Conservation (phyloP, 2,329 filamentous ascomycete genomes). For the Aspergillus amoenus region DNA sequence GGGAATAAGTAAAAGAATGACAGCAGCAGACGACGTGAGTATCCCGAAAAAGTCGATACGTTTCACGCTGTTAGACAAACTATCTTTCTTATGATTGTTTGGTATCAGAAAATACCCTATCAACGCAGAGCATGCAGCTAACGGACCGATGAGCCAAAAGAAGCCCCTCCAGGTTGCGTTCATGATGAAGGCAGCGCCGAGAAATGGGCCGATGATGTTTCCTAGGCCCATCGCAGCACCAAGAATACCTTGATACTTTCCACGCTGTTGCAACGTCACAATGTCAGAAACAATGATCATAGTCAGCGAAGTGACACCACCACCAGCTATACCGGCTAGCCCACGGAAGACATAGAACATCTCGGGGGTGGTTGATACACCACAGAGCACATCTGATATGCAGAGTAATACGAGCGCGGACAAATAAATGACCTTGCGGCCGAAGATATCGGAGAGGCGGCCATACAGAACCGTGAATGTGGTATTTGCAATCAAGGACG, state of each 20-base stretch:
- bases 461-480: constrained; percentile 66
- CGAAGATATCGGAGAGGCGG: constrained; percentile 61
- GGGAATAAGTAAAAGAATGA: constrained; percentile 64
- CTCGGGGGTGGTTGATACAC: constrained; percentile 54
- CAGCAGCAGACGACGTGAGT: constrained; percentile 53
- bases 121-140: constrained; percentile 48
- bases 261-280: constrained; percentile 58
- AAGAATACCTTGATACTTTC: constrained; percentile 54
- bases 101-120: constrained; percentile 54
- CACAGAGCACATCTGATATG: constrained; percentile 60
- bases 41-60: constrained; percentile 60
- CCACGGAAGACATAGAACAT: constrained; percentile 64
- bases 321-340: constrained; percentile 60
- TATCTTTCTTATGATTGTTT: constrained; percentile 49
- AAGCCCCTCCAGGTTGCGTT: constrained; percentile 46
- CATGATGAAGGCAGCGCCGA: constrained; percentile 48
- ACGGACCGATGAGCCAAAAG: constrained; percentile 54
- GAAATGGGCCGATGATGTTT: constrained; percentile 49
- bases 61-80: constrained; percentile 35
- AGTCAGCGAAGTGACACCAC: constrained; percentile 58
- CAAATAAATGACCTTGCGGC: constrained; percentile 59
- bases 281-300: constrained; percentile 65
- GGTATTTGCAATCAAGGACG: constrained; percentile 66
- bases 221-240: constrained; percentile 47
- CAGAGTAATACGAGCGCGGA: constrained; percentile 53